Evolutionary conservation across 768 basidiomycete species (phyloP).

Genomic region (Cystobasidium onofrii): DNA sequence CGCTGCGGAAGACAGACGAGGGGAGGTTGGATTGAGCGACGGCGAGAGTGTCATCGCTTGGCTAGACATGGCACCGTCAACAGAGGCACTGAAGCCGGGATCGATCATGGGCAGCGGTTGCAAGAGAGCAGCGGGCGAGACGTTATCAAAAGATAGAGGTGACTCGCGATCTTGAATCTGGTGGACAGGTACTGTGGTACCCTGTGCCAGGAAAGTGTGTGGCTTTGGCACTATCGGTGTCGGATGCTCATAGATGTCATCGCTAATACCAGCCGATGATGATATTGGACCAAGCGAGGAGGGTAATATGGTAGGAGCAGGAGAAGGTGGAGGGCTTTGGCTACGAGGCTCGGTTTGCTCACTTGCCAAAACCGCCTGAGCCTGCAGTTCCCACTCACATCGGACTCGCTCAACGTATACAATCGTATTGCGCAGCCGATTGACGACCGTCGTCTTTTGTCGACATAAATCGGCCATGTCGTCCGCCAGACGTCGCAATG

Average conservation of each 20-base stretch:
- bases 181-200: background rate
- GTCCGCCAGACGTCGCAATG: slow-evolving; percentile 68
- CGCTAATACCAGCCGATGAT: background rate
- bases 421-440: slow-evolving; percentile 93
- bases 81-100: background rate
- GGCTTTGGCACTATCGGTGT: background rate
- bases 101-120: slow-evolving; percentile 23
- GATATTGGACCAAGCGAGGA: background rate
- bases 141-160: slow-evolving; percentile 31
- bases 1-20: slow-evolving; percentile 68
- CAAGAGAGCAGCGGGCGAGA: slow-evolving; percentile 32
- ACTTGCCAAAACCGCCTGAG: slow-evolving; percentile 54
- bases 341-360: slow-evolving; percentile 48
- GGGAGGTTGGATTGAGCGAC: slow-evolving; percentile 60
- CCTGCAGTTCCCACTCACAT: slow-evolving; percentile 89
- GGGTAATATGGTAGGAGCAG: background rate
- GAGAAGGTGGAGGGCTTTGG: slow-evolving; percentile 15
- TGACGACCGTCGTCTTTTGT: slow-evolving; percentile 88
- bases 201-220: background rate
- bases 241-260: background rate
- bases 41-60: background rate
- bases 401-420: slow-evolving; percentile 93
- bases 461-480: slow-evolving; percentile 84
- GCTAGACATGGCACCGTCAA: background rate
- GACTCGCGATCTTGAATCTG: slow-evolving; percentile 14